Evolutionary conservation across 495 filamentous ascomycete genomes (phyloP).

Genomic region (Darksidea phi): DNA sequence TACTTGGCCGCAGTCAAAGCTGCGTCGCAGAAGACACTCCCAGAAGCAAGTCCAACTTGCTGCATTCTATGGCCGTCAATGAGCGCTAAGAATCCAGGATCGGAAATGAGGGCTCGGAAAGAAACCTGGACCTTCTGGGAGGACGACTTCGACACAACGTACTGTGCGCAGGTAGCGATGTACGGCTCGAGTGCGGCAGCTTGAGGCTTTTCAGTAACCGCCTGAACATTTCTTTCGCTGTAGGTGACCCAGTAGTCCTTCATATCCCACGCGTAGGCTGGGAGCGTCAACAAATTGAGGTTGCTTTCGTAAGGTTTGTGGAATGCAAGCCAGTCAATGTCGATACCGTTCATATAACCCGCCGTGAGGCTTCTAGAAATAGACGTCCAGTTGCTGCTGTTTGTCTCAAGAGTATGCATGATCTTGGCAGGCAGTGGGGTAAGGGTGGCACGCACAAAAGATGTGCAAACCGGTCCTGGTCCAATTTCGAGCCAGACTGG

Average conservation of each 20-base stretch:
- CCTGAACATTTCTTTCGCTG: background rate
- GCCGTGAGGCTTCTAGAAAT: too few relatives aligned
- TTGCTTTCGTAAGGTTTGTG: constrained; percentile 1
- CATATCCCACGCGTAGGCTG: constrained; percentile 6
- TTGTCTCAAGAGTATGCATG: too few relatives aligned
- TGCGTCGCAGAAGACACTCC: constrained; percentile 32
- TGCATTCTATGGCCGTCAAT: constrained; percentile 27
- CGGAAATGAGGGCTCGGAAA: background rate
- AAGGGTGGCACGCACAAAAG: too few relatives aligned
- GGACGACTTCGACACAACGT: too few relatives aligned
- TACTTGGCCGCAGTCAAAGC: constrained; percentile 28
- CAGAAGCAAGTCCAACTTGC: constrained; percentile 16
- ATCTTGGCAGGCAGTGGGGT: too few relatives aligned
- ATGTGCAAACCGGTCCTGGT: constrained; percentile 26
- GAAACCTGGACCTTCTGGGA: background rate
- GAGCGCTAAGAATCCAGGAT: background rate
- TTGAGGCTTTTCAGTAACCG: background rate
- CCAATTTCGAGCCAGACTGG: constrained; percentile 37
- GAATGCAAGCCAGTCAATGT: too few relatives aligned
- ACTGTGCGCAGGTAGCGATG: too few relatives aligned
- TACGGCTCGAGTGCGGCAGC: too few relatives aligned
- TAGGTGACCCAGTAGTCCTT: constrained; percentile 8
- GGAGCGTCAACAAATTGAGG: constrained; percentile 1
- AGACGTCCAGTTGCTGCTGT: too few relatives aligned
- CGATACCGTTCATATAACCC: too few relatives aligned